Conservation (phyloP, 2,329 filamentous ascomycete species). For the Drechslera avenae region DNA sequence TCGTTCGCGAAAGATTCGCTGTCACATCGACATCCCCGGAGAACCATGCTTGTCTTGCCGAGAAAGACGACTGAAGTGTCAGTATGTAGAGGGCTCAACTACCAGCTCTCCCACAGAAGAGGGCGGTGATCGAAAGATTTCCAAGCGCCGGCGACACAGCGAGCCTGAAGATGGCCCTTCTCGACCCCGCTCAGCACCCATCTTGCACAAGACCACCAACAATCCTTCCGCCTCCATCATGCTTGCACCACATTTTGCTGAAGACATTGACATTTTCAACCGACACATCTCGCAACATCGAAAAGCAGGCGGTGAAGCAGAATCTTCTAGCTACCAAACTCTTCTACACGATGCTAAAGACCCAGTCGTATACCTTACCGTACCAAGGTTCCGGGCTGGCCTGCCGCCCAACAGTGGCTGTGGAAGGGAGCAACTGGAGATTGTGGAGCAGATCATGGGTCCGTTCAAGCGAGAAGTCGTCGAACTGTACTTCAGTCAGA, state of each 20-base stretch:
- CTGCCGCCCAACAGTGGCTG: slow-evolving; percentile 42
- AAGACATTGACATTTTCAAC: slow-evolving; percentile 50
- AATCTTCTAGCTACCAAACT: slow-evolving; percentile 54
- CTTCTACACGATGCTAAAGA: slow-evolving; percentile 53
- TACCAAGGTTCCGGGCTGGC: slow-evolving; percentile 57
- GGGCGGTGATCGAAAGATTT: slow-evolving; percentile 25
- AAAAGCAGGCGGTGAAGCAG: slow-evolving; percentile 33
- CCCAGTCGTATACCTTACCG: slow-evolving; percentile 52
- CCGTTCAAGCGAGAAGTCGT: slow-evolving; percentile 47
- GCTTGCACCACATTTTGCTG: slow-evolving; percentile 49
- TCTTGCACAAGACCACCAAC: slow-evolving; percentile 37
- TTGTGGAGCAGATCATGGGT: slow-evolving; percentile 50
- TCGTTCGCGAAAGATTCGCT: slow-evolving; percentile 50
- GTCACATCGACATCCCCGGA: slow-evolving; percentile 48
- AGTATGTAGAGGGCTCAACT: slow-evolving; percentile 39
- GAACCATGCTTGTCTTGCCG: slow-evolving; percentile 49
- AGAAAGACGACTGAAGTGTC: slow-evolving; percentile 46
- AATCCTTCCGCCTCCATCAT: slow-evolving; percentile 47
- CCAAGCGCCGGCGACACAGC: slow-evolving; percentile 38
- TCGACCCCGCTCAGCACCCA: slow-evolving; percentile 32
- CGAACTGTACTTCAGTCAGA: slow-evolving; percentile 53
- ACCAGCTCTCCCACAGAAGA: slow-evolving; percentile 32
- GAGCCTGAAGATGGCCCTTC: slow-evolving; percentile 29
- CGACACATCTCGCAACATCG: slow-evolving; percentile 46
- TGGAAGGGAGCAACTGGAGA: slow-evolving; percentile 48